Conservation (phyloP, 805 yeast genomes). For the Kodamaea kaohsiungensis region DNA sequence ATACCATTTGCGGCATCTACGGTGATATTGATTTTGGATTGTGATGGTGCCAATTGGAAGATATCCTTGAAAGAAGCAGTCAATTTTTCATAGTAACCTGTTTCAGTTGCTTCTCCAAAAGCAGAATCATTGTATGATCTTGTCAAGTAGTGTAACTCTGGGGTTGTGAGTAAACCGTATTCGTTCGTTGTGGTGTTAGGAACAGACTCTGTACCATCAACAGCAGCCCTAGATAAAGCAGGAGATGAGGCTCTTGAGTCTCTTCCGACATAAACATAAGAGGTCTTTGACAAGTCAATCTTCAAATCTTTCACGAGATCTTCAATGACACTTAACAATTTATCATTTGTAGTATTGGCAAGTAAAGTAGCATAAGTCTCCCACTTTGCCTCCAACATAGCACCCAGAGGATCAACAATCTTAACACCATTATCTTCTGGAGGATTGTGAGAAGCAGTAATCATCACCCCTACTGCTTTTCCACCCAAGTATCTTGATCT, state of each 20-base stretch:
- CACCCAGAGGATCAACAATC: constrained; percentile 90
- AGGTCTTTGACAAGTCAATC: constrained; percentile 46
- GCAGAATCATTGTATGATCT: constrained; percentile 65
- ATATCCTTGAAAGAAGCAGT: constrained; percentile 53
- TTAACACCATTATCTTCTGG: constrained; percentile 58
- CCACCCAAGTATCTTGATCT: constrained; percentile 74
- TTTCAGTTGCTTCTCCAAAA: constrained; percentile 64
- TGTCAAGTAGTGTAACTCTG: constrained; percentile 88
- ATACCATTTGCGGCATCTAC: constrained; percentile 98
- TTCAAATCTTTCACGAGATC: constrained; percentile 39
- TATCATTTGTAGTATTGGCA: constrained; percentile 64
- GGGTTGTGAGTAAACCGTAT: constrained; percentile 82
- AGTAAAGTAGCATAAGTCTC: constrained; percentile 76
- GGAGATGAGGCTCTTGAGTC: constrained; percentile 91
- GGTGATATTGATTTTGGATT: constrained; percentile 45
- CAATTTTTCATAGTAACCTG: constrained; percentile 70
- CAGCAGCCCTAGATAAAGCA: constrained; percentile 54
- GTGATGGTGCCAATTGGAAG: constrained; percentile 21
- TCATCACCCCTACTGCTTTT: constrained; percentile 87
- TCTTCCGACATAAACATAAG: constrained; percentile 68
- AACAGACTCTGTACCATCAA: constrained; percentile 58
- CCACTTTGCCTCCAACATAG: constrained; percentile 85
- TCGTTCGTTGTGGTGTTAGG: constrained; percentile 47
- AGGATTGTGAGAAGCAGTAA: constrained; percentile 94
- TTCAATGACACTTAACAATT: constrained; percentile 41